A percentile compares a stretch with the other conserved stretches of the same genome.
Conservation (phyloP, 73 alveolate genomes). For the Stentor coeruleus region DNA sequence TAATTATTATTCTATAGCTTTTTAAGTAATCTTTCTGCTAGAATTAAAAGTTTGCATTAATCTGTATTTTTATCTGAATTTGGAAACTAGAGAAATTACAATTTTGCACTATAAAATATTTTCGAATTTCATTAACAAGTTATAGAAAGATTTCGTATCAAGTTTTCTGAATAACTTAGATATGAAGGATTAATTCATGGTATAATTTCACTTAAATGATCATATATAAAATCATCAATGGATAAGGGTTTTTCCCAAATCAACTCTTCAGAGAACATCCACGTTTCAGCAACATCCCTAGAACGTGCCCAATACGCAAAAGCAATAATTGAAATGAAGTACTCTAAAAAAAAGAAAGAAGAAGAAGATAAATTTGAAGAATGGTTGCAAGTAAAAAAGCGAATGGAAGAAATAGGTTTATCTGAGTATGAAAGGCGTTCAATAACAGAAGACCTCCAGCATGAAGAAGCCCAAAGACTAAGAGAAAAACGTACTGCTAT, state of each 20-base stretch:
- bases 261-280: neutral
- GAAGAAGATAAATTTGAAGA: conserved; percentile 61
- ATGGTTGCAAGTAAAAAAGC: conserved; percentile 43
- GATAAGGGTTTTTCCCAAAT: neutral
- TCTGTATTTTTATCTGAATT: too few species aligned
- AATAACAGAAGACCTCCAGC: conserved; percentile 39
- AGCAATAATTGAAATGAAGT: conserved; percentile 51
- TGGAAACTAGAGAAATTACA: too few species aligned
- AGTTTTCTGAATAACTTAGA: too few species aligned
- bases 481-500: conserved; percentile 30
- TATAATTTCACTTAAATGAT: too few species aligned
- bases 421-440: conserved; percentile 32
- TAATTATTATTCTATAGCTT: too few species aligned
- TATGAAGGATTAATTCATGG: too few species aligned
- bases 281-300: conserved; percentile 34
- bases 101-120: too few species aligned
- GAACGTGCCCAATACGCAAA: conserved; percentile 64
- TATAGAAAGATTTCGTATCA: too few species aligned
- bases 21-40: too few species aligned
- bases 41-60: too few species aligned
- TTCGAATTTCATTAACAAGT: too few species aligned
- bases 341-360: conserved; percentile 46
- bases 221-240: neutral
- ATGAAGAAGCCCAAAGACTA: conserved; percentile 36
- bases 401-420: conserved; percentile 33